Evolutionary conservation across 345 rosid genomes (phyloP).

Genomic region (Brassica cretica): DNA sequence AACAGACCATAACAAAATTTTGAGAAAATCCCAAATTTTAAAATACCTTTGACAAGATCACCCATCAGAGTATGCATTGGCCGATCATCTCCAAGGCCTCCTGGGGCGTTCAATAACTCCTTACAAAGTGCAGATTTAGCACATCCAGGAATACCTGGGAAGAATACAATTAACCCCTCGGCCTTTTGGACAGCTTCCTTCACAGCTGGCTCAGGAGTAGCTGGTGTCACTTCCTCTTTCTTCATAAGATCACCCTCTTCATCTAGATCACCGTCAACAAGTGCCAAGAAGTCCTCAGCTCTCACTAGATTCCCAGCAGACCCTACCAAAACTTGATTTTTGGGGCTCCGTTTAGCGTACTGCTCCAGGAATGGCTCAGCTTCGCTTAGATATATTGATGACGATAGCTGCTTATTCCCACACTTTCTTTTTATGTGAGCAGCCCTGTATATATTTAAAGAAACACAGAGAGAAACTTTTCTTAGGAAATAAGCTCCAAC

Average conservation of each 20-base stretch:
- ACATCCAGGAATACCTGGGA: constrained; percentile 94
- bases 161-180: constrained; percentile 84
- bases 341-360: constrained; percentile 71
- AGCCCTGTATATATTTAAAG: constrained; percentile 58
- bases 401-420: constrained; percentile 70
- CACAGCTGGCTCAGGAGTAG: constrained; percentile 48
- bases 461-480: background rate
- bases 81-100: constrained; percentile 81
- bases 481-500: constrained; percentile 14
- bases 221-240: constrained; percentile 51
- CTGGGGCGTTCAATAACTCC: constrained; percentile 68
- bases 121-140: constrained; percentile 97
- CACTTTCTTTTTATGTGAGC: constrained; percentile 64
- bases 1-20: constrained; percentile 12
- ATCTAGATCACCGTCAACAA: constrained; percentile 69
- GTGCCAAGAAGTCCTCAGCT: constrained; percentile 81
- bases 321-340: constrained; percentile 80
- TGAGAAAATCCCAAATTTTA: constrained; percentile 1
- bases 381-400: constrained; percentile 78
- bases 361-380: constrained; percentile 95
- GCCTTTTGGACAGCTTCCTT: constrained; percentile 62
- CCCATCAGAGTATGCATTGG: constrained; percentile 92
- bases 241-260: constrained; percentile 86
- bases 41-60: constrained; percentile 84
- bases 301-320: constrained; percentile 83